Conservation (phyloP, 345 rosid genomes). For the Cardamine resedifolia region DNA sequence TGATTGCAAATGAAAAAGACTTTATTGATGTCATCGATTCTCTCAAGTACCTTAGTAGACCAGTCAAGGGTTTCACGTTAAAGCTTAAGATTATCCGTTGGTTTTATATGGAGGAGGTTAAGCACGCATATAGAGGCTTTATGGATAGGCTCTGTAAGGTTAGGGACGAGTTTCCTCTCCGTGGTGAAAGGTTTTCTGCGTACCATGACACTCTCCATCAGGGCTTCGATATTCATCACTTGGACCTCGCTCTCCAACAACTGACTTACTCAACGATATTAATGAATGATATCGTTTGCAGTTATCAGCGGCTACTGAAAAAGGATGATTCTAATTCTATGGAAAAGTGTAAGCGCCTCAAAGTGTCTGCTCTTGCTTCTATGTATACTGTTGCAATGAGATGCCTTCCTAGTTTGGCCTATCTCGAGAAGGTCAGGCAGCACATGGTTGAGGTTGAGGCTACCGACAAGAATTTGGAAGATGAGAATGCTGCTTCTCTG, state of each 20-base stretch:
- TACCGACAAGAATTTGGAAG: neutral
- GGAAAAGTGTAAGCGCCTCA: neutral
- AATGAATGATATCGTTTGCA: rapidly evolving
- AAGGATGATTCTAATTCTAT: neutral
- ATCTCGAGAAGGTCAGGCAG: neutral
- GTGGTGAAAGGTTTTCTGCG: neutral
- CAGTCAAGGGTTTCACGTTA: too few species aligned
- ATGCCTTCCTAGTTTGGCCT: neutral
- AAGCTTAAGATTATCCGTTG: too few species aligned
- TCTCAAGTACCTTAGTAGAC: neutral
- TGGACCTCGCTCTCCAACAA: neutral
- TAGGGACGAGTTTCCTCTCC: neutral
- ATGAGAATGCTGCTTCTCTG: neutral
- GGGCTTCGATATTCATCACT: neutral
- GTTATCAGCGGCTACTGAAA: neutral
- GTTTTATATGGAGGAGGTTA: neutral
- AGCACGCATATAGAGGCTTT: neutral
- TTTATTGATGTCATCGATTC: neutral
- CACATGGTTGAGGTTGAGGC: neutral
- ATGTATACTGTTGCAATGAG: neutral
- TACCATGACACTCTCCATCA: neutral
- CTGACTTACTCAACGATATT: neutral
- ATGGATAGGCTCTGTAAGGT: neutral
- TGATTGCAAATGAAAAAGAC: neutral
- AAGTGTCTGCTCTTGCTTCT: neutral